A percentile compares a stretch with the other conserved stretches of the same genome.
These are phyloP conservation scores for Apiospora koreana DNA, from an alignment of 2,329 filamentous ascomycete species.

Conservation along the genomic window DNA sequence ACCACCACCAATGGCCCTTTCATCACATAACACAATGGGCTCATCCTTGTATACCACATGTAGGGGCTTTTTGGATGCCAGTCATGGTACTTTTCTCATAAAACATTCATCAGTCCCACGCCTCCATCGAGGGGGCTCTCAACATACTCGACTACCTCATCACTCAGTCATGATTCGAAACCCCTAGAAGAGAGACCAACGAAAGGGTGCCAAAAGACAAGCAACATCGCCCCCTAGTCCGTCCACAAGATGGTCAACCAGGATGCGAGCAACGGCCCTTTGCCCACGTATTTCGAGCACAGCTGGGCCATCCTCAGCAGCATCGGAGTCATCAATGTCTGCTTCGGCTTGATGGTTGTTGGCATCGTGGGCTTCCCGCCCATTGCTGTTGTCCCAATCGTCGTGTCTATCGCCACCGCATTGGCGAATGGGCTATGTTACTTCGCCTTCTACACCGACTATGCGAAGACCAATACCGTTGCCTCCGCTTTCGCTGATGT, in stretches of 20 bases:
- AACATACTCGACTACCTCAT: neutral
- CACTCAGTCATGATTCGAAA: neutral
- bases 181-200: neutral
- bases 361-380: slow-evolving; percentile 42
- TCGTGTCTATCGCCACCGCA: slow-evolving; percentile 38
- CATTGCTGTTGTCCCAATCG: slow-evolving; percentile 40
- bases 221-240: neutral
- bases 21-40: neutral
- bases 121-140: neutral
- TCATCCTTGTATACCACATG: neutral
- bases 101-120: neutral
- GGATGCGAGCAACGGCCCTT: neutral
- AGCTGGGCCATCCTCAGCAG: slow-evolving; percentile 48
- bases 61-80: neutral
- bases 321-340: slow-evolving; percentile 41
- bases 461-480: slow-evolving; percentile 24
- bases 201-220: neutral
- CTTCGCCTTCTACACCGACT: slow-evolving; percentile 40
- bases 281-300: slow-evolving; percentile 40
- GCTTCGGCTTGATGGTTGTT: slow-evolving; percentile 40
- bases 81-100: neutral
- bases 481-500: slow-evolving; percentile 42
- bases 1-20: neutral
- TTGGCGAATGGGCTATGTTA: slow-evolving; percentile 45
- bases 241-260: neutral